Evolutionary conservation across 2,329 filamentous ascomycete genomes (phyloP), one percentile per base, ranked within the genome.

Genomic region (Cercospora sp.): DNA sequence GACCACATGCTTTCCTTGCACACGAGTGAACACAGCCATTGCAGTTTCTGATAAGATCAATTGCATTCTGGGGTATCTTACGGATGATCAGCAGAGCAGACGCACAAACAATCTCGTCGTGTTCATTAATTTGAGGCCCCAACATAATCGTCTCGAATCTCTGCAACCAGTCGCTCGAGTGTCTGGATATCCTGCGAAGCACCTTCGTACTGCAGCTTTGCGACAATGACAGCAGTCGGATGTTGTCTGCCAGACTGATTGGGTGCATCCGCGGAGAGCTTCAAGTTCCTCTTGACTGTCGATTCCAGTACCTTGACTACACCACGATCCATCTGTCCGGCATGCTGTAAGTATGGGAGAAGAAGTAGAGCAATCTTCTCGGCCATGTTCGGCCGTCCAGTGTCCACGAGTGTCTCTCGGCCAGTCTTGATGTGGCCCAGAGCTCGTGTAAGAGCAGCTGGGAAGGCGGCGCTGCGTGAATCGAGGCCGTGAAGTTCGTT

Each of bases 401-500:
- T 71, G n/a, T 69, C 65, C 61, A 79, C 71, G 79, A 79, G 65
- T 21, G 75, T 71, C 71, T 81, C 74, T 43, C 82, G 78, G 24
- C 83, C 80, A 65, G 83, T 82, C 74, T 86, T 89, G 70, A 97
- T 79, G 57, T 85, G 82, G 1, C 84, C 82, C 63, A 97, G 82
- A 7, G 89, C 86, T 67, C 87, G 84, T 61, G 88, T 87, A 69
- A 97, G 81, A 59, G 89, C 90, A 51, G 85, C 83, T 6, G 93
- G 91, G 79, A 97, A 97, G 3, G 89, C 87, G 7, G 89, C 83
- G 2, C 90, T 90, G 37, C 83, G 82, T 5, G 86, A 79, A 28
- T 86, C 85, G 16, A 94, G 79, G 21, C 89, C 90, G 61, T 91
- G 82, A 2, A 96, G 82, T 4, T 91, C 88, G 73, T 90, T 85